A percentile compares a stretch with the other conserved stretches of the same genome.
Conservation (phyloP, 306 rosid species). For the Morella rubra region DNA sequence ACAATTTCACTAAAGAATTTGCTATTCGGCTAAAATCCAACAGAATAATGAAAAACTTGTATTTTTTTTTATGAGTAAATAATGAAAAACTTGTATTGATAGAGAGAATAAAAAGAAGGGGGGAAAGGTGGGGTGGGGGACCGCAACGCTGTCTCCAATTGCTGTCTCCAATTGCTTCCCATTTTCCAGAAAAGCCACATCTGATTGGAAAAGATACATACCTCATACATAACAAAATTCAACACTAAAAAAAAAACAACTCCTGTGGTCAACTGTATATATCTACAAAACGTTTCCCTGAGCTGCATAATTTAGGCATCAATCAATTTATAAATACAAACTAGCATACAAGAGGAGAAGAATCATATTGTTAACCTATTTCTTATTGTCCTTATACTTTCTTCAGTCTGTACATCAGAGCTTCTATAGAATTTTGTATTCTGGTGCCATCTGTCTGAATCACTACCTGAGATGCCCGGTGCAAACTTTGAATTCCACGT, state of each 20-base stretch:
- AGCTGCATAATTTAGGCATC: constrained; percentile 25
- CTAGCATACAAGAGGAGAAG: constrained; percentile 24
- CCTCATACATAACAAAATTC: background rate
- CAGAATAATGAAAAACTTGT: background rate
- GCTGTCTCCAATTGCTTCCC: too few species aligned
- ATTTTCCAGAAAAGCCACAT: background rate
- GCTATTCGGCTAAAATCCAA: background rate
- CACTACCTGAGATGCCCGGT: constrained; percentile 44
- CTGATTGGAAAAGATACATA: background rate
- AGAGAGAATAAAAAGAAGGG: background rate
- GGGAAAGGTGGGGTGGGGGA: background rate
- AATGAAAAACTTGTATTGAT: background rate
- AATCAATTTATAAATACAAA: constrained; percentile 22
- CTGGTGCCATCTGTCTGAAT: constrained; percentile 53
- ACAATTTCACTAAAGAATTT: background rate
- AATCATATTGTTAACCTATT: constrained; percentile 32
- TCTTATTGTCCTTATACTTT: constrained; percentile 47
- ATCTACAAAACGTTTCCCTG: constrained; percentile 36
- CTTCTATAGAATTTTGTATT: constrained; percentile 57
- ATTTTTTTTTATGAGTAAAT: too few species aligned
- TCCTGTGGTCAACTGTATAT: constrained; percentile 17
- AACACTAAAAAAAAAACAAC: background rate
- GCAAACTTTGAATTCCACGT: constrained; percentile 65
- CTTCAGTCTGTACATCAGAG: constrained; percentile 51
- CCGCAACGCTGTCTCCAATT: background rate